Evolutionary conservation across 2,329 filamentous ascomycete genomes (phyloP).

Genomic region (Tricladium varicosporioides): DNA sequence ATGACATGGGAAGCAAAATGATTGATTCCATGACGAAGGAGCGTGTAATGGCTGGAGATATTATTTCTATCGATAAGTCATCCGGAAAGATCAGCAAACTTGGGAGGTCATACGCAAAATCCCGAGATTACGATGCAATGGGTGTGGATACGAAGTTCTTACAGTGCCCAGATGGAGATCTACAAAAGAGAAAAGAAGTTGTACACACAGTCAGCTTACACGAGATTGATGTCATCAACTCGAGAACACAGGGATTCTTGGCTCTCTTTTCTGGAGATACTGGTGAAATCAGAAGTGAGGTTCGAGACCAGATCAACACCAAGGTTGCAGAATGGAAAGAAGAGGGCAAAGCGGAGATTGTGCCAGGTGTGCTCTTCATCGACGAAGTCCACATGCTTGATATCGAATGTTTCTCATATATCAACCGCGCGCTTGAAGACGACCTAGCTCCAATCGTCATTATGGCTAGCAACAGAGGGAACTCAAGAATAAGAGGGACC

Average conservation of each 20-base stretch:
- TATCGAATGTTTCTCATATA: constrained; percentile 98
- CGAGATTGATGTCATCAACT: constrained; percentile 99
- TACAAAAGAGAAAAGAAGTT: constrained; percentile 95
- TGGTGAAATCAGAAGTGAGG: constrained; percentile 94
- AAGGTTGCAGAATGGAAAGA: constrained; percentile 99
- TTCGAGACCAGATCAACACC: constrained; percentile 97
- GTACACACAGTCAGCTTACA: constrained; percentile 96
- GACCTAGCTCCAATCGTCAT: constrained; percentile 96
- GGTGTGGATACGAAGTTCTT: constrained; percentile 97
- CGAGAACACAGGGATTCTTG: constrained; percentile 94
- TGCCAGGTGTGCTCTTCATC: constrained; percentile 95
- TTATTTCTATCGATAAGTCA: constrained; percentile 98
- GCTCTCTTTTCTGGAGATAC: constrained; percentile 98
- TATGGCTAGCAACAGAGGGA: constrained; percentile 96
- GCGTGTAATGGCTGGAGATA: constrained; percentile 96
- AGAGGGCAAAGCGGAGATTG: constrained; percentile 97
- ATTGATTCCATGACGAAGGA: constrained; percentile 99
- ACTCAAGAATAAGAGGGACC: constrained; percentile 88
- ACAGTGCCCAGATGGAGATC: constrained; percentile 93
- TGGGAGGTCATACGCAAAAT: constrained; percentile 89
- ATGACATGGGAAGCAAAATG: constrained; percentile 99
- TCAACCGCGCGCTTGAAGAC: constrained; percentile 94
- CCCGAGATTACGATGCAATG: constrained; percentile 98
- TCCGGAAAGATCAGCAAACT: constrained; percentile 98
- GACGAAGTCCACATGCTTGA: constrained; percentile 99